Evolutionary conservation across 2,329 filamentous ascomycete genomes (phyloP), one percentile per base, ranked within the genome.

Genomic region (Trichoderma sp.): DNA sequence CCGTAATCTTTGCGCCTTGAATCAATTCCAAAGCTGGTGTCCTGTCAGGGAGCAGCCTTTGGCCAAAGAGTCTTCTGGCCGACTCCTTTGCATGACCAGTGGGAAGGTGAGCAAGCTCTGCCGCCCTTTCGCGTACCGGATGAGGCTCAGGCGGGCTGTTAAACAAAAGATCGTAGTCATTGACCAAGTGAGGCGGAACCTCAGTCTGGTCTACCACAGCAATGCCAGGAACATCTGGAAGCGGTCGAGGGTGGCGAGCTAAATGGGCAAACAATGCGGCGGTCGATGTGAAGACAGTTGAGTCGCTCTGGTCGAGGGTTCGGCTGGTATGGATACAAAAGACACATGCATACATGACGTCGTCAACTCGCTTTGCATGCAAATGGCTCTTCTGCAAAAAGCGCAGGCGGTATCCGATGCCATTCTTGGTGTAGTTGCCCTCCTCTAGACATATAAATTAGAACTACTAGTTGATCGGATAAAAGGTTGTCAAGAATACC

Each of bases 361-460:
- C 85, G 54, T 87, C 85, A 18, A 83, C 77, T 16, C 83, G 79
- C 66, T 81, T 82, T 5, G 84, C 82, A 0, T 81, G 75, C 6
- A 88, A 68, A 73, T 88, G 86, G 63, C 82, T 83, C 74, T 88
- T 88, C 71, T 85, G 84, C 5, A 88, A 80, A 70, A 88, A 84
- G 1, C 86, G 83, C 2, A 87, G 73, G 8, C 86, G 84, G 72
- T 85, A 88, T 6, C 79, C 79, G 55, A 88, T 79, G 7, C 78
- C 80, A 51, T 79, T 79, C 14, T 83, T 80, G 11, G 78, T 78
- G 66, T 83, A 84, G 71, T 83, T 87, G 4, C 82, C 85, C 73
- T 52, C 75, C 68, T 70, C 70, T 71, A 49, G 8, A 59, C 13
- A 46, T 13, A 7, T 8, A n/a, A 11, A 16, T 66, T 34, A 66